Base-by-base conservation (phyloP, 148 eudicot genomes). In the Drosera capensis region DNA sequence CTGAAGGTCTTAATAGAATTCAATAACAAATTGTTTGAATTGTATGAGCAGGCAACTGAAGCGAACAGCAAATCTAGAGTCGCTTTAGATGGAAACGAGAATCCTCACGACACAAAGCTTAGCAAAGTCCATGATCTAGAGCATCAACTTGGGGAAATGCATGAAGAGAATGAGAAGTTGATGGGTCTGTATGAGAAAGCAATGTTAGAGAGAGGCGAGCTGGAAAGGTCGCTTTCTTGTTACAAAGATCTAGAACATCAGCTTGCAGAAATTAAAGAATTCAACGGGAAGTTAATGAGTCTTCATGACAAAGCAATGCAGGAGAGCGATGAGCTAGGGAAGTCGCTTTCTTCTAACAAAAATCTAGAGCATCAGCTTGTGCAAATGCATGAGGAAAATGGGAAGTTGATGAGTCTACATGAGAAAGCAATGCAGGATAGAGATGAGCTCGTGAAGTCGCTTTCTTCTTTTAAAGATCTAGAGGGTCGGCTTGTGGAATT, bases 251-350 rank as follows among this genome's bases (percentile, higher is more conserved):
- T n/a, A n/a, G n/a, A n/a, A n/a, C n/a, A n/a, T n/a, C n/a, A n/a
- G n/a, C n/a, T n/a, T n/a, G 11, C 38, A 11, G 94, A 90, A 51
- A 59, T 90, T 80, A 87, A 84, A 41, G 92, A 90, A 47, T 95
- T 84, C 65, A 84, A 90, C 64, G 97, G 84, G 53, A 84, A 70
- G 59, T 56, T 90, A 60, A 56, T 90, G 80, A 71, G 71, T 58
- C 64, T 90, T 18, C 84, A 84, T 59, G 97, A 90, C 66, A 78
- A 60, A 58, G 97, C 95, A 42, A 84, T 84, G 97, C 97, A 80
- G 63, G 95, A 90, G 54, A 84, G 78, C 54, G 97, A 90, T 71
- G 97, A 84, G 36, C 58, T 84, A 7, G 84, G 69, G 56, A 68
- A 73, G 63, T 45, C 66, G 54, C 70, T 88, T 53, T 68, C 82